Evolutionary conservation across 805 yeast species (phyloP).

Genomic region (Yamadazyma phyllophila): DNA sequence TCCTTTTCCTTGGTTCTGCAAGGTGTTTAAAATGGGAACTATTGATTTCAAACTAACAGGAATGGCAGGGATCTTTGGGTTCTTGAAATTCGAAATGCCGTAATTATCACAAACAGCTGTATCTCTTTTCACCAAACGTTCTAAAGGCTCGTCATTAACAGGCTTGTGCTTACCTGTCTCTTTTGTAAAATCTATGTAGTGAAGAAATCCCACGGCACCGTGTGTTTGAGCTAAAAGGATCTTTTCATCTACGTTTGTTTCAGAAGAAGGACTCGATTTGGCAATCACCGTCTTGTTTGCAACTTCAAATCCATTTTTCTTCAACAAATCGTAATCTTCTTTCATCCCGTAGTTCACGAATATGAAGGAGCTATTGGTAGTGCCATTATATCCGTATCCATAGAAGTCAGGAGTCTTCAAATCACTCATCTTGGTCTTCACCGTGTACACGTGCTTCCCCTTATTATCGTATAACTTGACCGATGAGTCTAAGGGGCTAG

Average conservation of each 20-base stretch:
- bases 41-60: constrained; percentile 29
- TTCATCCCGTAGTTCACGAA: constrained; percentile 31
- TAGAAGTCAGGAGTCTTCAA: constrained; percentile 28
- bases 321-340: constrained; percentile 26
- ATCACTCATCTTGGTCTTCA: constrained; percentile 16
- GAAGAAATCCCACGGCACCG: constrained; percentile 27
- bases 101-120: constrained; percentile 11
- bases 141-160: background rate
- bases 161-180: background rate
- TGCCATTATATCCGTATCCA: constrained; percentile 27
- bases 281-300: constrained; percentile 29
- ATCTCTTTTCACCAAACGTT: constrained; percentile 21
- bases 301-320: constrained; percentile 18
- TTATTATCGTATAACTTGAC: constrained; percentile 25
- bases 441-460: constrained; percentile 21
- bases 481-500: constrained; percentile 25
- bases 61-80: constrained; percentile 20
- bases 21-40: constrained; percentile 24
- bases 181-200: constrained; percentile 16
- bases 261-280: constrained; percentile 7
- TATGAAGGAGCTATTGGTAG: constrained; percentile 23
- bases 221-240: constrained; percentile 21
- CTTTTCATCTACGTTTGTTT: constrained; percentile 21
- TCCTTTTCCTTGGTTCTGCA: constrained; percentile 9
- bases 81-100: constrained; percentile 4